phyloP scores from a whole-genome alignment of 1,284 basidiomycete species.

The Rhodofomes roseus region DNA sequence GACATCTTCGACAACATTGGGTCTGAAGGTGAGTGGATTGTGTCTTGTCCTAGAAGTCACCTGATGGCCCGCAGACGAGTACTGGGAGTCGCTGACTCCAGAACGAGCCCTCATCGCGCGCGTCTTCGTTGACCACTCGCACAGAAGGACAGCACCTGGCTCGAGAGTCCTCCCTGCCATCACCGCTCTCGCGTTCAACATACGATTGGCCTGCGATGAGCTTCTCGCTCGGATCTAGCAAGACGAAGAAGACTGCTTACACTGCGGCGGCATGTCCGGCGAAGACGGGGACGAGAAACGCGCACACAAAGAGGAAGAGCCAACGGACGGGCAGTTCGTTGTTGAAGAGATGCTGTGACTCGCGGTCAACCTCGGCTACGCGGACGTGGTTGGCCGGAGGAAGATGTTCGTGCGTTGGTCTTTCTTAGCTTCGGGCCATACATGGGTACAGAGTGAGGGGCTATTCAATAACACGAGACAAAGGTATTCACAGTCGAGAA shows the following conservation, averaged over 20 bases:
- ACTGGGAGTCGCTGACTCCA: constrained; percentile 76
- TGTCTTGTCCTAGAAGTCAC: neutral
- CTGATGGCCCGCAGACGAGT: constrained; percentile 48
- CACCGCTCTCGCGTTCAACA: constrained; percentile 83
- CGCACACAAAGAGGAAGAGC: constrained; percentile 48
- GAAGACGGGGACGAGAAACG: constrained; percentile 41
- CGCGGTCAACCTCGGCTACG: constrained; percentile 85
- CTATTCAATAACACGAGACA: too few relatives aligned
- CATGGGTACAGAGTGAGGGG: too few relatives aligned
- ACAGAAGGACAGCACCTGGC: constrained; percentile 59
- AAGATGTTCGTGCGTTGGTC: constrained; percentile 88
- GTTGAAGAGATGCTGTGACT: constrained; percentile 82
- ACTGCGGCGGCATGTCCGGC: constrained; percentile 31
- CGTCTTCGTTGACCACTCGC: constrained; percentile 77
- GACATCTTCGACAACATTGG: constrained; percentile 65
- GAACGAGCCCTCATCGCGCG: constrained; percentile 84
- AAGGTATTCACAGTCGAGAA: too few relatives aligned
- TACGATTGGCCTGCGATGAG: constrained; percentile 78
- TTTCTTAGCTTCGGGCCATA: too few relatives aligned
- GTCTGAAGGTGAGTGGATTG: constrained; percentile 59
- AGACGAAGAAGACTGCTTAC: constrained; percentile 36
- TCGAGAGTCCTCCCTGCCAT: constrained; percentile 88
- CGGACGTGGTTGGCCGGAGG: constrained; percentile 90
- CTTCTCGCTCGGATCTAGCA: constrained; percentile 51
- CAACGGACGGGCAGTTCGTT: constrained; percentile 69